These are phyloP conservation scores for Pulveroboletus sp. DNA, from an alignment of 768 basidiomycete species.

Conservation along the genomic window DNA sequence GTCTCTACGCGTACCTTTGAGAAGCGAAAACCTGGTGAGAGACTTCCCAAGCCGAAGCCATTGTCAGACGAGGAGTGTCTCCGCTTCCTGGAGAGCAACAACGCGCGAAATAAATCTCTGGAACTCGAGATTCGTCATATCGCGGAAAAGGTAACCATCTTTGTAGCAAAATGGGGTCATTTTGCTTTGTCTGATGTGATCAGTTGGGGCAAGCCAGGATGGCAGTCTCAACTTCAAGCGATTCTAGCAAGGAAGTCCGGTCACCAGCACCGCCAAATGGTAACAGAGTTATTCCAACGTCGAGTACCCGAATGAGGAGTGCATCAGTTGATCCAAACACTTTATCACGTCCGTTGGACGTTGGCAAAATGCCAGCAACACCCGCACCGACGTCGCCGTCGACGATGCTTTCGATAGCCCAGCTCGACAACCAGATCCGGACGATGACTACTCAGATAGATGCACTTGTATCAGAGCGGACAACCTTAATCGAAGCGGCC, in stretches of 20 bases:
- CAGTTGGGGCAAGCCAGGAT: conserved; percentile 23
- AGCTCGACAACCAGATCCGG: conserved; percentile 36
- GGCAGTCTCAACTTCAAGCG: not conserved
- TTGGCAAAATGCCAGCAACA: not conserved
- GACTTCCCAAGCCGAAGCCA: conserved; percentile 12
- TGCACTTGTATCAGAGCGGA: conserved; percentile 35
- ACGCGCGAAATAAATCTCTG: conserved; percentile 38
- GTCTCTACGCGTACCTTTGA: not conserved
- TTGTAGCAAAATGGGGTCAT: not conserved
- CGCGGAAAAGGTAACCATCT: conserved; percentile 30
- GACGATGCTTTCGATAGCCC: conserved; percentile 19
- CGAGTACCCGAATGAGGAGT: conserved; percentile 17
- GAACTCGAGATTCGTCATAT: conserved; percentile 42
- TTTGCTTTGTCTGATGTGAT: not conserved
- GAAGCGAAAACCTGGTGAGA: not conserved
- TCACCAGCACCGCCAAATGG: not conserved
- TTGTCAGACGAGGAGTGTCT: conserved; percentile 39
- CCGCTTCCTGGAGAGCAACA: conserved; percentile 35
- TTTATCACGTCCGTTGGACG: conserved; percentile 4
- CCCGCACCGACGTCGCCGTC: conserved; percentile 2
- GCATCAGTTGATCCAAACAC: conserved; percentile 18
- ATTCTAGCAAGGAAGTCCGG: not conserved
- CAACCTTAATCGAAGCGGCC: conserved; percentile 22
- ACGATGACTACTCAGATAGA: conserved; percentile 34
- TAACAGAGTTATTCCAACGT: not conserved